Percentiles rank a stretch among this genome's conserved stretches.
phyloP scores from a whole-genome alignment of 2,329 filamentous ascomycete genomes.

The Aspergillus terreus region DNA sequence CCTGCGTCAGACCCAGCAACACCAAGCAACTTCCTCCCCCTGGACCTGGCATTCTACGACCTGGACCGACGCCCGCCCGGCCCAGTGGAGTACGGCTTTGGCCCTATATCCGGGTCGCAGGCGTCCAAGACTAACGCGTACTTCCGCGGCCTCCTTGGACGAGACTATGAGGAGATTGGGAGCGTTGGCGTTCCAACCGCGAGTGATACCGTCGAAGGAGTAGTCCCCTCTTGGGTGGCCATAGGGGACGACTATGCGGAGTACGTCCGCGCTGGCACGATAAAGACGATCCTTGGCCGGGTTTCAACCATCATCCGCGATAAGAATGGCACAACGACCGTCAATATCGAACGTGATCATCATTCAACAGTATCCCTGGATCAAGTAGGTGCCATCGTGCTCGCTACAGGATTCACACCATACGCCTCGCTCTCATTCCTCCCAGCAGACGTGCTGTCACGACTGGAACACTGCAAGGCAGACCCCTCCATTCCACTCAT shows the following conservation, averaged over 20 bases:
- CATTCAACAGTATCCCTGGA: slow-evolving; percentile 38
- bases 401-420: slow-evolving; percentile 73
- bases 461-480: slow-evolving; percentile 55
- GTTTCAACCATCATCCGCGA: slow-evolving; percentile 13
- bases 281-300: slow-evolving; percentile 49
- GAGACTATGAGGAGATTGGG: slow-evolving; percentile 42
- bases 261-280: slow-evolving; percentile 65
- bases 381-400: slow-evolving; percentile 63
- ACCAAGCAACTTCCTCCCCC: slow-evolving; percentile 57
- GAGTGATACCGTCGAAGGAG: slow-evolving; percentile 37
- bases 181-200: slow-evolving; percentile 22
- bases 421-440: slow-evolving; percentile 63
- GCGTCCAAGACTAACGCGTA: slow-evolving; percentile 54
- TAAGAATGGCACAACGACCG: slow-evolving; percentile 4
- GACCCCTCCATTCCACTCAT: slow-evolving; percentile 60
- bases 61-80: slow-evolving; percentile 56
- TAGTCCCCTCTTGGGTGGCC: slow-evolving; percentile 61
- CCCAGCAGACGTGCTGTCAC: slow-evolving; percentile 51
- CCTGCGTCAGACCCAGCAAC: slow-evolving; percentile 5
- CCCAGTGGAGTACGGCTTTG: slow-evolving; percentile 60
- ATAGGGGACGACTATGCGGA: slow-evolving; percentile 70
- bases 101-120: slow-evolving; percentile 58
- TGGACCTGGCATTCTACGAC: slow-evolving; percentile 72
- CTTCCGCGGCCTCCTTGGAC: slow-evolving; percentile 41
- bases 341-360: too few species aligned